Conservation (phyloP, 768 basidiomycete species). For the Lenzites betulinus region DNA sequence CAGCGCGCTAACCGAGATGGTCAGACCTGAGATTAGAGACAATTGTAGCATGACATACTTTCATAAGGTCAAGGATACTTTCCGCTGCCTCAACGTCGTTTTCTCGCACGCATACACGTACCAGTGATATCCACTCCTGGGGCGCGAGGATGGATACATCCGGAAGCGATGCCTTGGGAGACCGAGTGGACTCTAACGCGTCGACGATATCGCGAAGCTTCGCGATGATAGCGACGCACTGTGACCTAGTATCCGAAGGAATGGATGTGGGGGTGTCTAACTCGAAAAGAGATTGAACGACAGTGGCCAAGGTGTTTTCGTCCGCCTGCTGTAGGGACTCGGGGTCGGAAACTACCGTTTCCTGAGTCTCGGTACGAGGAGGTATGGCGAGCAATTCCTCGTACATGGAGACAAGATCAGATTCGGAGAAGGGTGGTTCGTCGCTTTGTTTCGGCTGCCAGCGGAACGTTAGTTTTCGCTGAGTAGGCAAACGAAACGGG, state of each 20-base stretch:
- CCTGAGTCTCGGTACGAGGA: conserved; percentile 14
- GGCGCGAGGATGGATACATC: conserved; percentile 3
- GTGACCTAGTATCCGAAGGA: conserved; percentile 3
- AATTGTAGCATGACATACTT: conserved; percentile 32
- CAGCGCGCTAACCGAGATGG: conserved; percentile 40
- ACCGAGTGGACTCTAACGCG: neutral
- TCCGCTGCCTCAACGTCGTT: conserved; percentile 55
- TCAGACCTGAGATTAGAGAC: too few relatives aligned
- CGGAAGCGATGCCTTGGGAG: neutral
- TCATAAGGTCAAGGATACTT: conserved; percentile 53
- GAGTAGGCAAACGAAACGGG: neutral
- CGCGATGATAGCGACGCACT: conserved; percentile 5
- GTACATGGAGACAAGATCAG: conserved; percentile 43
- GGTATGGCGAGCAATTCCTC: conserved; percentile 40
- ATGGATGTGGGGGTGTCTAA: conserved; percentile 16
- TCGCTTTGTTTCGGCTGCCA: neutral
- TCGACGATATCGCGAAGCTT: conserved; percentile 18
- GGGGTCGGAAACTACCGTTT: conserved; percentile 4
- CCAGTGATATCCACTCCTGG: conserved; percentile 19
- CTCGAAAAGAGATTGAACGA: conserved; percentile 38
- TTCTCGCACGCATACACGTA: conserved; percentile 17
- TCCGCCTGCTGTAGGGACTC: conserved; percentile 13
- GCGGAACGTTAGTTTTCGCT: neutral
- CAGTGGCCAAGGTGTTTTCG: conserved; percentile 32
- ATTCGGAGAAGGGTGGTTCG: conserved; percentile 35